Evolutionary conservation across 805 yeast species (phyloP).

Genomic region (Suhomyces tanzawaensis): DNA sequence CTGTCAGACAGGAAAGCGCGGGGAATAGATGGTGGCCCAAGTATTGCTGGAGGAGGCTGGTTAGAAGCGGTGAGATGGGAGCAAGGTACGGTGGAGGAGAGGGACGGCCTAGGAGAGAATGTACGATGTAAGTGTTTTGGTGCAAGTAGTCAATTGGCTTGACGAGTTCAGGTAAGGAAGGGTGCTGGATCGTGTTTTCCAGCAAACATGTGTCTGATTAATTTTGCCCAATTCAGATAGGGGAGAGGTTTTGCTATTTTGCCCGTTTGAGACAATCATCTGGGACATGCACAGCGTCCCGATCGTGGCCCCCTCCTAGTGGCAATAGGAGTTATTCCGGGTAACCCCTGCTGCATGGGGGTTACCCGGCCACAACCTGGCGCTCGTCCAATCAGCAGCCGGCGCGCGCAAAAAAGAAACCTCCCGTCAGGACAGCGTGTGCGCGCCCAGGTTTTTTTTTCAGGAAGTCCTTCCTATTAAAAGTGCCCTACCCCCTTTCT

Average conservation of each 20-base stretch:
- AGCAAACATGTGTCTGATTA: too few relatives aligned
- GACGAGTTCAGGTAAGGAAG: too few relatives aligned
- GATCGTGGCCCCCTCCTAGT: slow-evolving; percentile 2
- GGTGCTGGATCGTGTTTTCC: too few relatives aligned
- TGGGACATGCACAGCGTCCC: background rate
- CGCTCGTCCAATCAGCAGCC: slow-evolving; percentile 3
- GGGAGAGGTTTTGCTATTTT: background rate
- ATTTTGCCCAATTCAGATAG: background rate
- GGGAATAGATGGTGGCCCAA: too few relatives aligned
- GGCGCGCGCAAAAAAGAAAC: slow-evolving; percentile 1
- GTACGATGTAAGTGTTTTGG: too few relatives aligned
- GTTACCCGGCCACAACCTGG: slow-evolving; percentile 1
- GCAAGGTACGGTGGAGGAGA: too few relatives aligned
- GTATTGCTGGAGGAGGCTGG: too few relatives aligned
- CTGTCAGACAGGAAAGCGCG: too few relatives aligned
- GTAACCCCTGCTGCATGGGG: background rate
- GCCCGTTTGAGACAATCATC: too few relatives aligned
- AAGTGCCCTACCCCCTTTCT: slow-evolving; percentile 10
- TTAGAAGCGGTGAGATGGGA: too few relatives aligned
- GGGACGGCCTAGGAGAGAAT: too few relatives aligned
- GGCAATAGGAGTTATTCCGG: slow-evolving; percentile 3
- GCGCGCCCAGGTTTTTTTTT: background rate
- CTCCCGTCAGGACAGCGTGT: background rate
- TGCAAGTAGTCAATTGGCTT: too few relatives aligned
- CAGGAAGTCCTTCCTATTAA: slow-evolving; percentile 9